These are phyloP conservation scores for Cryptococcus sp. DNA, from an alignment of 1,284 basidiomycete species.

Conservation along the genomic window DNA sequence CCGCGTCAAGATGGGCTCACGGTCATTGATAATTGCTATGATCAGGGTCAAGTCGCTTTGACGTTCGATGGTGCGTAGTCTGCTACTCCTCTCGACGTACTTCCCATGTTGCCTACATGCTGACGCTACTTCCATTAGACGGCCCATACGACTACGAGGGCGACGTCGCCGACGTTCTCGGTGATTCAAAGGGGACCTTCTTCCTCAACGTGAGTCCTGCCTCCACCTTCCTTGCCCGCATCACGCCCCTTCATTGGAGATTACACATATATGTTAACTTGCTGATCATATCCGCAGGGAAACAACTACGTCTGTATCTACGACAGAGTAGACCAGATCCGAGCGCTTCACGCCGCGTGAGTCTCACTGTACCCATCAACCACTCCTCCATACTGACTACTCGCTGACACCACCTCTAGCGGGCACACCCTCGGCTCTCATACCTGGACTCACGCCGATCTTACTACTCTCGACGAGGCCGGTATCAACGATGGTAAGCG, in stretches of 20 bases:
- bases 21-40: slow-evolving; percentile 44
- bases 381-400: background rate
- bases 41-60: slow-evolving; percentile 51
- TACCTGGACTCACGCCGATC: slow-evolving; percentile 60
- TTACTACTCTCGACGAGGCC: slow-evolving; percentile 54
- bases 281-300: slow-evolving; percentile 12
- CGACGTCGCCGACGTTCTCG: slow-evolving; percentile 55
- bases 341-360: slow-evolving; percentile 31
- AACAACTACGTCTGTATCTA: slow-evolving; percentile 60
- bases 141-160: slow-evolving; percentile 57
- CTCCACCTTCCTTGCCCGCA: background rate
- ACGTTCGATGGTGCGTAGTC: slow-evolving; percentile 57
- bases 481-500: slow-evolving; percentile 51
- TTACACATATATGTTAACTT: background rate
- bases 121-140: slow-evolving; percentile 45
- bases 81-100: background rate
- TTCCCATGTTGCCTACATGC: background rate
- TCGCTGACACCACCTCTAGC: slow-evolving; percentile 8
- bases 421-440: slow-evolving; percentile 62
- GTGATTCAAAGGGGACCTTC: slow-evolving; percentile 60
- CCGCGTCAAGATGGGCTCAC: slow-evolving; percentile 14
- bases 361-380: slow-evolving; percentile 23
- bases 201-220: slow-evolving; percentile 58
- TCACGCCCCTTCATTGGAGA: background rate
- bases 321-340: slow-evolving; percentile 45